Conservation (phyloP, 768 basidiomycete species). For the Lactifluus hygrophoroides region DNA sequence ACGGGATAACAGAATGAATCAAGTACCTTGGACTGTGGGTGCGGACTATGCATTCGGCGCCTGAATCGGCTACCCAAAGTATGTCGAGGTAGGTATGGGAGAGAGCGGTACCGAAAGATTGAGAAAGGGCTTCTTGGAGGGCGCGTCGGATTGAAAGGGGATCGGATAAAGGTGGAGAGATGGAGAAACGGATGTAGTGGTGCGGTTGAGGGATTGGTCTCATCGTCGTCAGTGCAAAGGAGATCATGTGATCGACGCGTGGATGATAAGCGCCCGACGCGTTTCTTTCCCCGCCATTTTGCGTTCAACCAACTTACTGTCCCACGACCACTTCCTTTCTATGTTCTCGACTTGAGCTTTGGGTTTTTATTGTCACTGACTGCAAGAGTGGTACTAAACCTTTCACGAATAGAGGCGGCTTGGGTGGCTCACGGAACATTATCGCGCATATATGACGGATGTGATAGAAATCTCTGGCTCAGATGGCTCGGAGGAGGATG, state of each 20-base stretch:
- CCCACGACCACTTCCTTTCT: no score
- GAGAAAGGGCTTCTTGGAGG: constrained; percentile 45
- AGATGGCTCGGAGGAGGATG: constrained; percentile 9
- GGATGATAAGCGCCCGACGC: background rate
- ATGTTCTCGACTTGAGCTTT: no score
- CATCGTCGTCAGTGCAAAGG: background rate
- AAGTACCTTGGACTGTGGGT: constrained; percentile 32
- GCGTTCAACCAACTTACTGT: no score
- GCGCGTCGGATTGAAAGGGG: constrained; percentile 42
- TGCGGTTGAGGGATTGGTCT: constrained; percentile 19
- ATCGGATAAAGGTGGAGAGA: constrained; percentile 34
- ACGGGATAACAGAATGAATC: no score
- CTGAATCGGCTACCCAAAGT: constrained; percentile 41
- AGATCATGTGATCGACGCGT: background rate
- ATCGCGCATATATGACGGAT: background rate
- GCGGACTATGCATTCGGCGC: constrained; percentile 35
- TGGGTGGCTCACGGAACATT: no score
- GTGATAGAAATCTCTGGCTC: constrained; percentile 11
- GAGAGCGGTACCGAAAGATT: constrained; percentile 46
- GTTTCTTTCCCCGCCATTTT: no score
- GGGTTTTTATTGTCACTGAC: no score
- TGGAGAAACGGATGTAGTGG: constrained; percentile 41
- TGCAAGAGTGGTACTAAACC: no score
- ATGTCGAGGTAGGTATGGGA: constrained; percentile 51
- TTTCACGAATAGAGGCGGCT: no score